Conservation (phyloP, 2,329 filamentous ascomycete genomes). For the Penicillium sp. region DNA sequence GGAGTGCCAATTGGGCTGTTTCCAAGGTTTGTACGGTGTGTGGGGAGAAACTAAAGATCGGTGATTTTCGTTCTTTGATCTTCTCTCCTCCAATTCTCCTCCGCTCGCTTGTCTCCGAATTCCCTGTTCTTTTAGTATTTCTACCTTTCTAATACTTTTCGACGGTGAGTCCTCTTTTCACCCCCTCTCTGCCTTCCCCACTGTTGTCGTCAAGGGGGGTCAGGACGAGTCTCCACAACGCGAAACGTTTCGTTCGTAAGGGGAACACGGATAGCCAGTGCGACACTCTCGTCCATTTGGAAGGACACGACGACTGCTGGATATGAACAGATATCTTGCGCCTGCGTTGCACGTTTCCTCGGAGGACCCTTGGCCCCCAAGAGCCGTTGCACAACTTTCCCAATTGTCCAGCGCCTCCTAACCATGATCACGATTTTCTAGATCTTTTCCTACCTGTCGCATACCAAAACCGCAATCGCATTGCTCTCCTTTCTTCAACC, state of each 20-base stretch:
- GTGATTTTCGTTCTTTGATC: conserved; percentile 7
- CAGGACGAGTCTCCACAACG: conserved; percentile 28
- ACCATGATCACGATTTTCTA: conserved; percentile 12
- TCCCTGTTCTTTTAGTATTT: neutral
- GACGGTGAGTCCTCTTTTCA: conserved; percentile 13
- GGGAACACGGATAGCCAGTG: conserved; percentile 18
- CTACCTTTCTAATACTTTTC: conserved; percentile 5
- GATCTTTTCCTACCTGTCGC: conserved; percentile 20
- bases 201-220: conserved; percentile 28
- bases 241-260: conserved; percentile 23
- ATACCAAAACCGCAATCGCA: conserved; percentile 20
- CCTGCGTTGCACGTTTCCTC: conserved; percentile 8
- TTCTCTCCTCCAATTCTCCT: neutral
- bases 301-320: neutral
- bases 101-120: neutral
- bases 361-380: conserved; percentile 7
- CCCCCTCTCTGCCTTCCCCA: conserved; percentile 25
- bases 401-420: conserved; percentile 9
- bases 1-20: conserved; percentile 2
- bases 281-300: conserved; percentile 11
- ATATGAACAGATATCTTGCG: neutral
- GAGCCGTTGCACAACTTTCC: neutral
- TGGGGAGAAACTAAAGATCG: conserved; percentile 12
- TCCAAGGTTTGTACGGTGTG: neutral
- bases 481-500: conserved; percentile 22